Evolutionary conservation across 106 monocot species (phyloP), one percentile per base, ranked within the genome.

Genomic region (Amphibolis antarctica): DNA sequence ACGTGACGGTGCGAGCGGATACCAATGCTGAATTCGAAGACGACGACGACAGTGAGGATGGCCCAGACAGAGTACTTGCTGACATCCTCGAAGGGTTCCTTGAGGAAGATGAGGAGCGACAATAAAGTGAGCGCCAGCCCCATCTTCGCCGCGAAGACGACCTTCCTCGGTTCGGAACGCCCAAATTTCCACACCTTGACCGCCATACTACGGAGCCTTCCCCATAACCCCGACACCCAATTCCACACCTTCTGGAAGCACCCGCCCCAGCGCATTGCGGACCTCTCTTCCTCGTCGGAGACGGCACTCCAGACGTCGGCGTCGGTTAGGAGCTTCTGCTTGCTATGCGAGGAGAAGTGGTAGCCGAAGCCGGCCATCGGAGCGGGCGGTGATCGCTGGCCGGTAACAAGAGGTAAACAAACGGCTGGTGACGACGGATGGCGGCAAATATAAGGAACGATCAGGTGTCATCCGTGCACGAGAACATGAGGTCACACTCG

Each of bases 11-110:
- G 7, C 4, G 2, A 20, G 27, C 23, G 5, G 14, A 61, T 61
- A 98, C 96, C 91, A 28, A 98, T 85, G 75, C 87, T 98, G 77
- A 98, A 91, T 74, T 98, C 96, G 80, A 98, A 91, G 71, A 91
- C 80, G 54, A 87, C 90, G 26, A 98, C 85, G 51, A 91, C 91
- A 43, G 96, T 98, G 66, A 98, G 80, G 72, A 98, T 77, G 19
- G 87, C 96, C 96, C 96, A 98, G 55, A 91, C 76, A 56, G 76
- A 80, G 68, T 91, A 63, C 10, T 42, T 74, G 45, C 69, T 55
- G 31, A 98, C 47, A 18, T 78, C 82, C 43, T 64, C 61, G 26
- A 74, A 77, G 20, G 86, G 80, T 64, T 75, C 83, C 19, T 77
- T 72, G 56, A 91, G 24, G 63, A 85, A 98, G 30, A 98, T 76